Base-by-base conservation (phyloP, 257 asterid species). In the Vinca minor region DNA sequence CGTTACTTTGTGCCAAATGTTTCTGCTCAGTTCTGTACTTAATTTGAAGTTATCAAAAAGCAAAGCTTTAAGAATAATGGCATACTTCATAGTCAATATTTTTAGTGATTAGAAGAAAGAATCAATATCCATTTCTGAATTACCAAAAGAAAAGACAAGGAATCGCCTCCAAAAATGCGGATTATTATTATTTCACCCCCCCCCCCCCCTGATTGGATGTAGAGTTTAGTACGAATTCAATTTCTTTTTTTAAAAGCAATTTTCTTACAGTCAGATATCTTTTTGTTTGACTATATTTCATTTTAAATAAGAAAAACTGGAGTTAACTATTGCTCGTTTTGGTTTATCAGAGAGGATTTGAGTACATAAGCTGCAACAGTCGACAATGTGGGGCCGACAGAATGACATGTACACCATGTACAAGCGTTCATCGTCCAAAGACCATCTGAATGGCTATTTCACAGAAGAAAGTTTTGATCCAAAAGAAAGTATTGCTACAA, bases 381-480 rank as follows among this genome's bases (percentile, higher is more conserved):
- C 62, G 64, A 56, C 44, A 63, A 88, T 79, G 85, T 70, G 82
- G 38, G 89, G 75, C 63, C 84, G 87, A 59, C 82, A 78, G 25
- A 38, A 65, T 2, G 85, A 85, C 45, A 46, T 69, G 69, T 75
- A 74, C 65, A 78, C 78, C 17, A 76, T 84, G 81, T 76, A 89
- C 78, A 89, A 87, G 75, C 97, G 95, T 69, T 73, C 77, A 53
- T 68, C 83, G 26, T 68, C 86, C 26, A 89, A 74, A 69, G 94
- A 87, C 6, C 76, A 76, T 63, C 74, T 79, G 75, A 47, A 74
- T 72, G 84, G 69, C 59, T 62, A 65, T 32, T 86, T 77, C 8
- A 63, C 77, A 59, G 91, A 83, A 47, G 83, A 65, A 57, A 52
- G 62, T 56, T 38, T 71, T 62, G 96, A 87, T 82, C 62, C 1